A percentile compares a stretch with the other conserved stretches of the same genome.
Conservation (phyloP, 2,329 filamentous ascomycete genomes). For the Curvularia hawaiiensis region DNA sequence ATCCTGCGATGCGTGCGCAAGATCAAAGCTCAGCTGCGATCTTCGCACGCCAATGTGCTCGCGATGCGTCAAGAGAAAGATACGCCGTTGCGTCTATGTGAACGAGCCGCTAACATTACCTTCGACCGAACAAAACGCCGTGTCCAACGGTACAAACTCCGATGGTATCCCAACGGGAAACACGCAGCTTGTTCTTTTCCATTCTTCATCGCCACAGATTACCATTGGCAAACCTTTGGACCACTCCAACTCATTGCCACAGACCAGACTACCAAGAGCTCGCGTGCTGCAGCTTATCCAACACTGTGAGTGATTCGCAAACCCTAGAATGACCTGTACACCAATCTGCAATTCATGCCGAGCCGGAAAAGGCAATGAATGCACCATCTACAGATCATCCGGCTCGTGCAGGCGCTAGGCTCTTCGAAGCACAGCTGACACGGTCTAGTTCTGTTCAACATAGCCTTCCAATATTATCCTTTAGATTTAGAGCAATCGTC, state of each 20-base stretch:
- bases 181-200: background rate
- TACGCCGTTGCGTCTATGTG: conserved; percentile 56
- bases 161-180: background rate
- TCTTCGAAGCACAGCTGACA: background rate
- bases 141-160: background rate
- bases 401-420: background rate
- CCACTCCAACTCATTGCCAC: conserved; percentile 61
- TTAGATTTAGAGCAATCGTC: conserved; percentile 58
- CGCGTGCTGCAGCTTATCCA: conserved; percentile 63
- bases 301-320: conserved; percentile 53
- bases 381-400: background rate
- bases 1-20: conserved; percentile 62
- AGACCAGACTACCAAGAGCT: conserved; percentile 51
- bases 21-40: conserved; percentile 62
- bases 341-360: background rate
- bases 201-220: background rate
- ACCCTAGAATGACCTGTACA: background rate
- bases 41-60: conserved; percentile 61
- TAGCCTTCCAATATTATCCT: conserved; percentile 66
- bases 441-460: conserved; percentile 58
- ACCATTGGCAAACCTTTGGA: conserved; percentile 45
- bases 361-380: background rate
- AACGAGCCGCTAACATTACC: conserved; percentile 55
- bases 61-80: conserved; percentile 57
- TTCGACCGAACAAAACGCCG: conserved; percentile 27